phyloP scores from a whole-genome alignment of 768 basidiomycete species.

The Piloderma croceum region DNA sequence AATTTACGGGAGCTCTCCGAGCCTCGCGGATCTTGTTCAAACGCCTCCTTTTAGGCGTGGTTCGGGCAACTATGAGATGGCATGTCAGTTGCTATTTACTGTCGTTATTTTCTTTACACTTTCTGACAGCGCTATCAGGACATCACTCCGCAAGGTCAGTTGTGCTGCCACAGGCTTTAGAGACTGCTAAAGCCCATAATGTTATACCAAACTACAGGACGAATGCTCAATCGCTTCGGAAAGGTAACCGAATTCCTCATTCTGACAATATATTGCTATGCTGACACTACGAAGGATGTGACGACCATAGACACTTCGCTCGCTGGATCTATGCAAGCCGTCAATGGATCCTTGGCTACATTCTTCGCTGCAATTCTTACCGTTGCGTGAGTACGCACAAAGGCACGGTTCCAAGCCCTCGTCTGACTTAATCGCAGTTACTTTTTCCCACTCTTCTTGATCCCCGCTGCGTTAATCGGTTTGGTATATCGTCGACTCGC shows the following conservation, averaged over 20 bases:
- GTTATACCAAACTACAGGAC: slow-evolving; percentile 32
- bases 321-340: slow-evolving; percentile 59
- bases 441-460: slow-evolving; percentile 46
- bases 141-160: too few relatives aligned
- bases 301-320: slow-evolving; percentile 46
- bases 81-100: too few relatives aligned
- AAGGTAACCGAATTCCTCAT: slow-evolving; percentile 19
- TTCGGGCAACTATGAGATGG: slow-evolving; percentile 42
- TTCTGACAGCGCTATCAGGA: too few relatives aligned
- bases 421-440: slow-evolving; percentile 22
- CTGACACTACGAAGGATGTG: slow-evolving; percentile 34
- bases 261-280: slow-evolving; percentile 5
- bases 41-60: slow-evolving; percentile 31
- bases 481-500: slow-evolving; percentile 38
- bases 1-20: slow-evolving; percentile 34
- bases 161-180: too few relatives aligned
- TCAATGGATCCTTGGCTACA: slow-evolving; percentile 72
- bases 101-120: too few relatives aligned
- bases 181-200: not conserved
- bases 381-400: slow-evolving; percentile 24
- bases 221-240: slow-evolving; percentile 47
- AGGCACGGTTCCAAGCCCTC: not conserved
- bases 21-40: slow-evolving; percentile 34
- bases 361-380: slow-evolving; percentile 52
- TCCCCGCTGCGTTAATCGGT: slow-evolving; percentile 43